phyloP scores from a whole-genome alignment of 2,329 filamentous ascomycete genomes.

The Paecilomyces variotii region DNA sequence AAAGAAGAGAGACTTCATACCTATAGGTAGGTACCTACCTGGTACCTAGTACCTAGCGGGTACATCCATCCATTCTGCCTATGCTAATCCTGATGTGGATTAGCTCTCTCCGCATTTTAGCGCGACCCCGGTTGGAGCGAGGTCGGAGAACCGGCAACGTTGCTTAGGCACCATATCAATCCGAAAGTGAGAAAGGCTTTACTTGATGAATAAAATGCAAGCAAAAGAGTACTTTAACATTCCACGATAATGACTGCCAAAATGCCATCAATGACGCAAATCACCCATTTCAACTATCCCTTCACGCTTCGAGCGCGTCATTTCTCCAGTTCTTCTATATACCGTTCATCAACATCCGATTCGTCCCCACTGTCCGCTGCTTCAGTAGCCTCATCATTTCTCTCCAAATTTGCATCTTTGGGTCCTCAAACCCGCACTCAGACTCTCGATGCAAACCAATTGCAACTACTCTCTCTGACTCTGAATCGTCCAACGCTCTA shows the following conservation, averaged over 20 bases:
- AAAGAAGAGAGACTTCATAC: too few relatives aligned
- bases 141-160: neutral
- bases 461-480: conserved; percentile 54
- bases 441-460: conserved; percentile 53
- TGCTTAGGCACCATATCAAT: neutral
- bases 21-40: too few relatives aligned
- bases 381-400: conserved; percentile 32
- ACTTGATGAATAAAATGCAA: too few relatives aligned
- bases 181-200: neutral
- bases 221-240: neutral
- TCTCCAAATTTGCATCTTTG: conserved; percentile 34
- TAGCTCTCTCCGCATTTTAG: neutral
- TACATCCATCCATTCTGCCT: too few relatives aligned
- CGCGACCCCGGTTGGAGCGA: neutral
- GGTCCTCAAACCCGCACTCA: conserved; percentile 42
- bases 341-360: neutral
- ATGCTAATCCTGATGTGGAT: too few relatives aligned
- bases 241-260: neutral
- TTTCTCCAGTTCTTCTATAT: conserved; percentile 1
- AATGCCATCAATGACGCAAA: neutral
- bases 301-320: neutral
- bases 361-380: conserved; percentile 20
- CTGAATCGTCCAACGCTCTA: conserved; percentile 44
- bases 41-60: too few relatives aligned
- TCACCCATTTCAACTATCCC: neutral